Percentiles rank a stretch among this genome's conserved stretches.
phyloP scores from a whole-genome alignment of 2,329 filamentous ascomycete genomes.

The Fusarium caatingaense region DNA sequence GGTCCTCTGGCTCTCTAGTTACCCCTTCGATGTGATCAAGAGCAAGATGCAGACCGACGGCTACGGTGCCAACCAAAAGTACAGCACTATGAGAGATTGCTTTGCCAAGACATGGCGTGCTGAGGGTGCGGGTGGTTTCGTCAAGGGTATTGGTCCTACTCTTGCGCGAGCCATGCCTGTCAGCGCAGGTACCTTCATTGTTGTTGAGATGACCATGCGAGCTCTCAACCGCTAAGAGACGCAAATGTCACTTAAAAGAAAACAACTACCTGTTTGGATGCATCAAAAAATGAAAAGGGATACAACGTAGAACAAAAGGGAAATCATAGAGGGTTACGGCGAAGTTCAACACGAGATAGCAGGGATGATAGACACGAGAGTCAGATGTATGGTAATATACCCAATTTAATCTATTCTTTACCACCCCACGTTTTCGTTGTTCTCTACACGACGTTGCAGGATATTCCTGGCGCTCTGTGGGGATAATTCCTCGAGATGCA shows the following conservation, averaged over 20 bases:
- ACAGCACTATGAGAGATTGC: conserved; percentile 86
- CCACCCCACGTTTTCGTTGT: conserved; percentile 58
- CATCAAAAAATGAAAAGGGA: conserved; percentile 16
- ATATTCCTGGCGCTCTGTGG: conserved; percentile 75
- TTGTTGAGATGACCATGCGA: conserved; percentile 75
- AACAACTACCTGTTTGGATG: conserved; percentile 1
- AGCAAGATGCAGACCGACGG: conserved; percentile 99
- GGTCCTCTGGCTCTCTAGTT: conserved; percentile 90
- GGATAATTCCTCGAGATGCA: conserved; percentile 70
- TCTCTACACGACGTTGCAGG: conserved; percentile 75
- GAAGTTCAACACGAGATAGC: conserved; percentile 20
- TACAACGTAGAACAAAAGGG: conserved; percentile 17
- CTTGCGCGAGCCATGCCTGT: conserved; percentile 96
- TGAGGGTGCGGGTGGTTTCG: conserved; percentile 87
- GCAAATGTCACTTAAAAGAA: not conserved
- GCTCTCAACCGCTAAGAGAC: conserved; percentile 60
- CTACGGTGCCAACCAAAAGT: conserved; percentile 78
- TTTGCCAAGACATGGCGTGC: conserved; percentile 83
- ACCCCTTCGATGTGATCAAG: conserved; percentile 98
- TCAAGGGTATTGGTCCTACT: conserved; percentile 93
- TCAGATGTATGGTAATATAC: conserved; percentile 34
- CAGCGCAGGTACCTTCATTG: conserved; percentile 96
- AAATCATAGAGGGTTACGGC: conserved; percentile 30
- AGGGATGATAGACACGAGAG: conserved; percentile 11
- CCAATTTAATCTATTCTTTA: conserved; percentile 39